Evolutionary conservation across 306 rosid species (phyloP).

Genomic region (Cicer bijugum): DNA sequence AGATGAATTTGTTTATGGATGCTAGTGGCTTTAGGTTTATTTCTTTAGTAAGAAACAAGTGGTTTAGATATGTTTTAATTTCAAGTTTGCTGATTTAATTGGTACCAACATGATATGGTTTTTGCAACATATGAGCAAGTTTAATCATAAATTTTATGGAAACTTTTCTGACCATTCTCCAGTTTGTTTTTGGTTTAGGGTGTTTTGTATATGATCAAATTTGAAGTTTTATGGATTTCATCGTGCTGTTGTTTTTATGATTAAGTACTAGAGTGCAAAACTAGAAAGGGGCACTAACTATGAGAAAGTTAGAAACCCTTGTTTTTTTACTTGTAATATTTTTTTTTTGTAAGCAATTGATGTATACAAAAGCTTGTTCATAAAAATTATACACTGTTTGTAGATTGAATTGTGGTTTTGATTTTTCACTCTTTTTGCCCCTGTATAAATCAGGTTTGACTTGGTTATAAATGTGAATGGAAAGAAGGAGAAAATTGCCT

Average conservation of each 20-base stretch:
- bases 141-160: constrained; percentile 1
- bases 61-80: neutral
- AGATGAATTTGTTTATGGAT: constrained; percentile 31
- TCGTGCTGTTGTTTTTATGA: neutral
- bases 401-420: constrained; percentile 34
- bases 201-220: constrained; percentile 8
- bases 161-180: neutral
- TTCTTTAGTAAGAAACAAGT: constrained; percentile 26
- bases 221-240: constrained; percentile 37
- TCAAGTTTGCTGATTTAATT: constrained; percentile 31
- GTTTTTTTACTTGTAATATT: neutral
- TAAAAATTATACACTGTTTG: neutral
- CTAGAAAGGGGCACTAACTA: constrained; percentile 17
- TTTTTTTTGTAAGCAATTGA: constrained; percentile 14
- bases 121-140: constrained; percentile 5
- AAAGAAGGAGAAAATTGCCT: constrained; percentile 89
- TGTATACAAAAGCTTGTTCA: constrained; percentile 3
- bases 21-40: constrained; percentile 24
- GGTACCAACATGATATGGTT: constrained; percentile 11
- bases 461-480: constrained; percentile 85
- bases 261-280: constrained; percentile 7
- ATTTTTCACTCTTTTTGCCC: neutral
- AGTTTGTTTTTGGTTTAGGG: constrained; percentile 2
- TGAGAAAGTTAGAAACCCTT: neutral
- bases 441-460: constrained; percentile 70